phyloP scores from a whole-genome alignment of 2,329 filamentous ascomycete species.

The Pseudocercospora fuligena region DNA sequence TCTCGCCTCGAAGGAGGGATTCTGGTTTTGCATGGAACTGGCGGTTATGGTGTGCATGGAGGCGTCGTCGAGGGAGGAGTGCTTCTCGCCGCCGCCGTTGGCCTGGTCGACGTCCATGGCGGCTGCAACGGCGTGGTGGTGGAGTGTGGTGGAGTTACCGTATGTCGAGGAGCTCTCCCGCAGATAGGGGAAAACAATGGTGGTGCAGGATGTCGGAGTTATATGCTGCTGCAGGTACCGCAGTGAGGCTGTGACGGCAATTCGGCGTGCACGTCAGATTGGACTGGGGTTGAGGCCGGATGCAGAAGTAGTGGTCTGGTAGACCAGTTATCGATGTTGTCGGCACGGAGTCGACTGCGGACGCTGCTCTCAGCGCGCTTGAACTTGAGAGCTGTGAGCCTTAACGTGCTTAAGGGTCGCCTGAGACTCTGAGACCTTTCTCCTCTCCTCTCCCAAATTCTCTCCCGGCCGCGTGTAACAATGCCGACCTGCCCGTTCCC shows the following conservation, averaged over 20 bases:
- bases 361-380: no score
- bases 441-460: not conserved
- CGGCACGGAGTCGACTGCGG: no score
- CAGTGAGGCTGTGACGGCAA: conserved; percentile 8
- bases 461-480: conserved; percentile 4
- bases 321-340: no score
- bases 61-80: conserved; percentile 50
- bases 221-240: conserved; percentile 7
- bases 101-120: conserved; percentile 29
- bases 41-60: conserved; percentile 55
- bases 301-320: no score
- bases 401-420: no score
- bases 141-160: conserved; percentile 17
- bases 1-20: conserved; percentile 48
- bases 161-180: not conserved
- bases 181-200: not conserved
- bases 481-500: not conserved
- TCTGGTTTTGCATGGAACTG: conserved; percentile 41
- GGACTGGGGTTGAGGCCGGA: no score
- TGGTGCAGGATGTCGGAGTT: not conserved
- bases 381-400: no score
- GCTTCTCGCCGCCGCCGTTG: conserved; percentile 18
- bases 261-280: no score
- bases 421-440: not conserved
- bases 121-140: conserved; percentile 24